A percentile compares a stretch with the other conserved stretches of the same genome.
Evolutionary conservation across 345 rosid genomes (phyloP).

Genomic region (Brassica nigra): DNA sequence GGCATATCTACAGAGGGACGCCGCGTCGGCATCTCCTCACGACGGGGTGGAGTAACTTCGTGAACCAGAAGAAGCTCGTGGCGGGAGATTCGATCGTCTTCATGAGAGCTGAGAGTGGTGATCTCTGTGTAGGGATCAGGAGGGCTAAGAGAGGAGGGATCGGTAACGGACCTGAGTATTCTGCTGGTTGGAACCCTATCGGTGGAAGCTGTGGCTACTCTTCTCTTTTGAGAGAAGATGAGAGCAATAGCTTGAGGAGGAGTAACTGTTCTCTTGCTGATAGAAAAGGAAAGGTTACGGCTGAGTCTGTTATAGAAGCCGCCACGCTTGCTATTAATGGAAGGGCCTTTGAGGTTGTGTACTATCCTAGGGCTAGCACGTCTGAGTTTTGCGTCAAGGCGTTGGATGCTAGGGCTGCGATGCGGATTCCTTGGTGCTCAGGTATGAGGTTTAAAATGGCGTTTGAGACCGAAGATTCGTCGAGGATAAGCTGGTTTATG

Average conservation of each 20-base stretch:
- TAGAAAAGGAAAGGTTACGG: conserved; percentile 55
- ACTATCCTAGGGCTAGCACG: conserved; percentile 81
- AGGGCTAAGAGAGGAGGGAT: conserved; percentile 92
- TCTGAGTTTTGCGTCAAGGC: conserved; percentile 88
- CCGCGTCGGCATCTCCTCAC: conserved; percentile 96
- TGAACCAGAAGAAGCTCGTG: conserved; percentile 94
- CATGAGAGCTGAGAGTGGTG: conserved; percentile 81
- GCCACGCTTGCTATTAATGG: conserved; percentile 65
- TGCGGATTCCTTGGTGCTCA: conserved; percentile 77
- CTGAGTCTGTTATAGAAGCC: conserved; percentile 73
- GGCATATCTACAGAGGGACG: conserved; percentile 95
- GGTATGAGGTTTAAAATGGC: conserved; percentile 99
- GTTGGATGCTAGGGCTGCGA: conserved; percentile 59
- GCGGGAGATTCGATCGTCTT: conserved; percentile 96
- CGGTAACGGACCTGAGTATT: conserved; percentile 66
- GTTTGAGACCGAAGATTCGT: conserved; percentile 90
- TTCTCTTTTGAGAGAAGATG: conserved; percentile 60
- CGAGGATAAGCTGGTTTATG: conserved; percentile 96
- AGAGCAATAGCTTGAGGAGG: conserved; percentile 48
- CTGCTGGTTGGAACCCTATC: conserved; percentile 68
- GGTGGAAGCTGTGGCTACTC: conserved; percentile 54
- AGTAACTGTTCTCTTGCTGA: conserved; percentile 43
- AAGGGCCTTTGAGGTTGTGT: conserved; percentile 74
- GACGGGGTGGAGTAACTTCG: conserved; percentile 98
- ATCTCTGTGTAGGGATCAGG: conserved; percentile 87